Base-by-base conservation (phyloP, 2,329 filamentous ascomycete genomes). In the Hymenoscyphus linearis region DNA sequence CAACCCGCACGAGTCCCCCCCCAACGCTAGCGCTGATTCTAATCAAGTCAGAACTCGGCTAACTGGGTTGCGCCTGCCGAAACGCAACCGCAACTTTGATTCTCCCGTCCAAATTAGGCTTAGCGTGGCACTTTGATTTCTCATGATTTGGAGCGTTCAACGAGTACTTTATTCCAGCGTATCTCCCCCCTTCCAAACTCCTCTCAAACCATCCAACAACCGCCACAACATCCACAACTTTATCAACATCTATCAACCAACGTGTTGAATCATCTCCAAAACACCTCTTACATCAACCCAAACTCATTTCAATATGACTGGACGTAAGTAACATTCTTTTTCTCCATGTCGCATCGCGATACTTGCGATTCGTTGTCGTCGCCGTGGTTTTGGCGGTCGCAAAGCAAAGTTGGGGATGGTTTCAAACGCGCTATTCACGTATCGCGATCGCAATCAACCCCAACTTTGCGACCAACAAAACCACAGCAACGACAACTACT, bases 301-400 rank as follows among this genome's bases (percentile, higher is more conserved):
- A 61, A 61, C 67, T 65, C 73, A 68, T 67, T 71, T 80, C 83
- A 86, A 77, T 65, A 88, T 88, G 85, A 87, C 85, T 86, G 85
- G 85, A 85, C 85, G 85, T 87, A 83, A 86, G 85, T 86, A 71
- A 67, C 68, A 66, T 57, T 64, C 55, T 44, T 67, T 55, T 59
- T 62, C 56, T 55, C 36, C 52, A 57, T 7, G 14, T 59, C 5
- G 60, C 36, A 60, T 70, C 62, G 60, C 54, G 35, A 40, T 60
- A 25, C 62, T 65, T 54, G 14, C 35, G 57, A 47, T 62, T 25
- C 55, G 58, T 64, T 58, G 65, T 62, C 63, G 64, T 68, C 66
- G 62, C 50, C 58, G 55, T 37, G 40, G 25, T 64, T 62, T 63
- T 18, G 58, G 55, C 66, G 65, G 66, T 70, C 62, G 62, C 64